These are phyloP conservation scores for Capniomyces stellatus DNA, from an alignment of 371 early-diverging fungal species.

Conservation along the genomic window DNA sequence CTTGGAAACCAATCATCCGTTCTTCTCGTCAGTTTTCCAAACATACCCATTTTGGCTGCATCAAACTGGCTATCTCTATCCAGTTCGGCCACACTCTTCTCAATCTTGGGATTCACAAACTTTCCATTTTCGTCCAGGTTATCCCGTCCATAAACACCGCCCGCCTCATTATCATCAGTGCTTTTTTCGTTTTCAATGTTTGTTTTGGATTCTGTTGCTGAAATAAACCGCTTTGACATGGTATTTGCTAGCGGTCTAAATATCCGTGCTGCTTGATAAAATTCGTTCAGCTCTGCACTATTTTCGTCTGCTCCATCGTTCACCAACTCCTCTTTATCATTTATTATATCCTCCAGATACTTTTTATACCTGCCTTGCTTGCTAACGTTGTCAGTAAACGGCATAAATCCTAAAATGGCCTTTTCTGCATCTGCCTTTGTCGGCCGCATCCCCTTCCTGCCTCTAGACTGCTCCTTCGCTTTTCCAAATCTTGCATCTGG, in stretches of 20 bases:
- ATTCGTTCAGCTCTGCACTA: conserved; percentile 47
- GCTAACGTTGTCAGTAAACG: conserved; percentile 48
- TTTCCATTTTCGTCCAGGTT: no score
- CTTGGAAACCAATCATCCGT: conserved; percentile 40
- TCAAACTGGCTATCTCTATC: conserved; percentile 5
- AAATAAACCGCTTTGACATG: conserved; percentile 67
- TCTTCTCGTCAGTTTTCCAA: conserved; percentile 53
- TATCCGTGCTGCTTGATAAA: conserved; percentile 62
- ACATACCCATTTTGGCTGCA: conserved; percentile 52
- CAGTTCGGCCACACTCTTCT: conserved; percentile 21
- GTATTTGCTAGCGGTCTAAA: conserved; percentile 52
- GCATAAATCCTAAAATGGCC: conserved; percentile 70
- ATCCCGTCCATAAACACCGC: no score
- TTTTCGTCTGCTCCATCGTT: conserved; percentile 15
- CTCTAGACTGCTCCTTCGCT: neutral
- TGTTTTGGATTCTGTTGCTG: conserved; percentile 22
- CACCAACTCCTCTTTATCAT: no score
- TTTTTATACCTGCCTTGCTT: conserved; percentile 64
- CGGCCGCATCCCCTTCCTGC: neutral
- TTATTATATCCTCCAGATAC: conserved; percentile 32
- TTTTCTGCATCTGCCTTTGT: conserved; percentile 14
- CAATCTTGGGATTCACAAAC: no score
- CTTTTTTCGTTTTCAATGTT: conserved; percentile 3
- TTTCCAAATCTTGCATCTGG: no score
- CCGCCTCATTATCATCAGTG: neutral